Conservation (phyloP, 441 rosid genomes). For the Erysimum pusillum region DNA sequence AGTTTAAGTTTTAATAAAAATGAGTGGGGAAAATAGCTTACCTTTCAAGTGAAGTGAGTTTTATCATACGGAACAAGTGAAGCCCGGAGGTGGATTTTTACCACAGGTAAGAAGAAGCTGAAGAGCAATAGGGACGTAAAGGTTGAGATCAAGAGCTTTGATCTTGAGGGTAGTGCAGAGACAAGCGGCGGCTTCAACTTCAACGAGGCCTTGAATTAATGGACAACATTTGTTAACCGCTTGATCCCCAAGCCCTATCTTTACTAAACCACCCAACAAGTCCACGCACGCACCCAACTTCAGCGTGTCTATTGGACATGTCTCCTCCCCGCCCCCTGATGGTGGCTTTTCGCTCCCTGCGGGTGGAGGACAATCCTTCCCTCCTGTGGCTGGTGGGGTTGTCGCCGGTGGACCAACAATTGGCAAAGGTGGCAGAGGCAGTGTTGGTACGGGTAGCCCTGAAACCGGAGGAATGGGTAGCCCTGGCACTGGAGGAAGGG, state of each 20-base stretch:
- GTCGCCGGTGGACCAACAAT: constrained; percentile 48
- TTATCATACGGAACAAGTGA: constrained; percentile 60
- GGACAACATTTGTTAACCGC: constrained; percentile 82
- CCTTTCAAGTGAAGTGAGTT: constrained; percentile 19
- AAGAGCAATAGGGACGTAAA: constrained; percentile 77
- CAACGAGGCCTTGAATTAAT: constrained; percentile 68
- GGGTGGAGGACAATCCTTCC: constrained; percentile 49
- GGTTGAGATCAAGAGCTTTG: constrained; percentile 71
- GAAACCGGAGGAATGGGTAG: constrained; percentile 16
- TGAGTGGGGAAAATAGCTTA: constrained; percentile 6
- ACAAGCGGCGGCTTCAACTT: constrained; percentile 81
- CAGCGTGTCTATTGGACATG: constrained; percentile 75
- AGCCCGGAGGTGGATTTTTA: constrained; percentile 76
- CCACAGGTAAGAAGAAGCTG: constrained; percentile 80
- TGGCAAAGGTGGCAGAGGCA: constrained; percentile 46
- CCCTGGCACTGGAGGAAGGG: constrained; percentile 1
- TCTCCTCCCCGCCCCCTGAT: constrained; percentile 47
- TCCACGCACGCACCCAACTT: constrained; percentile 84
- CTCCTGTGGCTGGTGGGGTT: constrained; percentile 47
- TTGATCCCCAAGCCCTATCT: constrained; percentile 65
- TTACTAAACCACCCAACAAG: constrained; percentile 73
- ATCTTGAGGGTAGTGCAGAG: constrained; percentile 82
- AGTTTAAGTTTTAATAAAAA: constrained; percentile 2
- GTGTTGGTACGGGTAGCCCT: neutral
- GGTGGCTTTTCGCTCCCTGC: constrained; percentile 54